phyloP scores from a whole-genome alignment of 78 protist species.

The Chrysochromulina tobinii region DNA sequence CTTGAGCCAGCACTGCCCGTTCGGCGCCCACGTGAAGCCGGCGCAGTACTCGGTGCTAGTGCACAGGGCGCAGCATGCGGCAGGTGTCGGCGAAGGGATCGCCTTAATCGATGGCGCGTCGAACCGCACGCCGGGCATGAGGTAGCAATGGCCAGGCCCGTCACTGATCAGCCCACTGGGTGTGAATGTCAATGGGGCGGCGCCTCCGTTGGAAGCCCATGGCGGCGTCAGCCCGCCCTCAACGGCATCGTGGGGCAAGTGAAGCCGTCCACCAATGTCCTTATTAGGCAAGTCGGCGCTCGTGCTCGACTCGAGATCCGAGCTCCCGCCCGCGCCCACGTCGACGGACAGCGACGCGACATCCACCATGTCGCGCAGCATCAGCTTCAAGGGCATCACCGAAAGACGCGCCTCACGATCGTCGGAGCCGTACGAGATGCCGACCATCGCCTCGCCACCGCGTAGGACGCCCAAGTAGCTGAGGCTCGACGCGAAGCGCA shows the following conservation, averaged over 20 bases:
- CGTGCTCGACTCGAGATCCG: too few relatives aligned
- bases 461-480: neutral
- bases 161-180: too few relatives aligned
- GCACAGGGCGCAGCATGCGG: neutral
- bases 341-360: neutral
- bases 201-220: too few relatives aligned
- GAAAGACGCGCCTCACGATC: neutral
- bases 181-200: too few relatives aligned
- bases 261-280: too few relatives aligned
- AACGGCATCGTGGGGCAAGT: too few relatives aligned
- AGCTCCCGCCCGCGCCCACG: too few relatives aligned
- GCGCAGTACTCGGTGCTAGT: neutral
- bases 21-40: neutral
- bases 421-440: neutral
- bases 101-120: neutral
- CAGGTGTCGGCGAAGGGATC: neutral
- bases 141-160: neutral
- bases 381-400: neutral
- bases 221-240: too few relatives aligned
- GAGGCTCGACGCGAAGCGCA: neutral
- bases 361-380: neutral
- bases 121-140: neutral
- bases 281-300: too few relatives aligned
- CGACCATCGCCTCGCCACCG: neutral
- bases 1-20: neutral